Conservation (phyloP, 2,329 filamentous ascomycete genomes). For the Sarocladiaceae sp. region DNA sequence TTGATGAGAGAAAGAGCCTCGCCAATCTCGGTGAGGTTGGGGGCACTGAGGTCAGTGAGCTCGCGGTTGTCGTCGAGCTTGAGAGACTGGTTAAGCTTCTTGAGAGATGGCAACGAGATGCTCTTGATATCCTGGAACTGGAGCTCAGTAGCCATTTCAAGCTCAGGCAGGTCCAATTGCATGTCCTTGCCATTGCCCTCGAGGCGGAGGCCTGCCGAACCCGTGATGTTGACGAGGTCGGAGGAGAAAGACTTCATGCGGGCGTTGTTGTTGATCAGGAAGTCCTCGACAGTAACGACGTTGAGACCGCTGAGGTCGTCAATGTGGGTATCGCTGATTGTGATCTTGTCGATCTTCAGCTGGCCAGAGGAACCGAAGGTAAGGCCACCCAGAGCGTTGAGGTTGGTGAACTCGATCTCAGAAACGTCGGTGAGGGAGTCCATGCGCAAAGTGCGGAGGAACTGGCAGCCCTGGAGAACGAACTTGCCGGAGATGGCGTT, state of each 20-base stretch:
- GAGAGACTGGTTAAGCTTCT: slow-evolving; percentile 68
- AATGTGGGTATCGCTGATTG: slow-evolving; percentile 82
- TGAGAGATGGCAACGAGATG: slow-evolving; percentile 67
- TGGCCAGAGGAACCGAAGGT: slow-evolving; percentile 51
- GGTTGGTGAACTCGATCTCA: slow-evolving; percentile 63
- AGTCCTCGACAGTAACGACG: slow-evolving; percentile 61
- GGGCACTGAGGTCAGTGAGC: slow-evolving; percentile 53
- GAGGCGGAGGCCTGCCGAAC: slow-evolving; percentile 55
- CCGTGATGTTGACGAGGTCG: slow-evolving; percentile 69
- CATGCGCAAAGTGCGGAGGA: slow-evolving; percentile 63
- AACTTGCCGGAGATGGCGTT: slow-evolving; percentile 63
- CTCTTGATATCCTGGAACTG: slow-evolving; percentile 68
- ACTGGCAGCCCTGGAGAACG: slow-evolving; percentile 59
- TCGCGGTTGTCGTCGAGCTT: slow-evolving; percentile 74
- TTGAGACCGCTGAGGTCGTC: slow-evolving; percentile 74
- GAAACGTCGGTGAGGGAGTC: slow-evolving; percentile 57
- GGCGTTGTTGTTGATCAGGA: slow-evolving; percentile 88
- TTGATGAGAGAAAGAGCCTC: slow-evolving; percentile 52
- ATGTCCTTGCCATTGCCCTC: slow-evolving; percentile 73
- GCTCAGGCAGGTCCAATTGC: slow-evolving; percentile 67
- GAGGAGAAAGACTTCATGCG: slow-evolving; percentile 71
- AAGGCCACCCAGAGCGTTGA: slow-evolving; percentile 49
- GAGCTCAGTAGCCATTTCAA: slow-evolving; percentile 49
- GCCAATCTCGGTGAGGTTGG: slow-evolving; percentile 65
- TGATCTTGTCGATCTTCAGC: slow-evolving; percentile 59